phyloP scores from a whole-genome alignment of 805 yeast genomes.

The Pichia occidentalis region DNA sequence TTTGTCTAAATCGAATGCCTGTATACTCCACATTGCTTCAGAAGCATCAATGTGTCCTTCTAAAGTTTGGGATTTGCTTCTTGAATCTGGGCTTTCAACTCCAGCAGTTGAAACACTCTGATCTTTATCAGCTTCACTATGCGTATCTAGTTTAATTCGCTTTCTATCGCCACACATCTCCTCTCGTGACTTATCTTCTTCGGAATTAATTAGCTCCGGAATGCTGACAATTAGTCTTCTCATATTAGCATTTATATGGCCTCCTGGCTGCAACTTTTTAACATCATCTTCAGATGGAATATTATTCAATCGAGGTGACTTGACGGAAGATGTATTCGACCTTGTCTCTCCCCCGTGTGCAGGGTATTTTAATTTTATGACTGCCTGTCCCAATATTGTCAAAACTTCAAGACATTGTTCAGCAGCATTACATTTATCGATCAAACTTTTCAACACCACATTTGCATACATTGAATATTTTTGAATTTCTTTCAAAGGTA shows the following conservation, averaged over 20 bases:
- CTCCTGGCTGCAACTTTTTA: constrained; percentile 29
- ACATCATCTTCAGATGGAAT: constrained; percentile 27
- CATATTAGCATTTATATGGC: constrained; percentile 35
- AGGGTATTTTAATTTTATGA: constrained; percentile 49
- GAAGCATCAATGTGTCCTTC: no score
- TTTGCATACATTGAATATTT: constrained; percentile 43
- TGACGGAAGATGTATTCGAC: constrained; percentile 16
- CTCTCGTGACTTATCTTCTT: constrained; percentile 9
- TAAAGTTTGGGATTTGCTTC: constrained; percentile 6
- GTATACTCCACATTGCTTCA: constrained; percentile 28
- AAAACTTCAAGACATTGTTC: constrained; percentile 62
- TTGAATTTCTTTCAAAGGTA: constrained; percentile 45
- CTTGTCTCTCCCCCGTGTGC: no score
- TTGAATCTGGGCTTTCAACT: background rate
- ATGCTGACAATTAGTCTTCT: constrained; percentile 33
- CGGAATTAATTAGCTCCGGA: constrained; percentile 19
- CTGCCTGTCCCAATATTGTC: constrained; percentile 65
- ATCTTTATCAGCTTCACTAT: no score
- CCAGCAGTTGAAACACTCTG: no score
- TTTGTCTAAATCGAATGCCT: constrained; percentile 33
- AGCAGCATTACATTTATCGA: constrained; percentile 76
- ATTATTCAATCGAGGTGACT: constrained; percentile 22
- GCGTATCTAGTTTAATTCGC: constrained; percentile 1
- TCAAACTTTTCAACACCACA: constrained; percentile 51
- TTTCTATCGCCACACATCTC: constrained; percentile 1